A percentile compares a stretch with the other conserved stretches of the same genome.
These are phyloP conservation scores for Agastache rugosa DNA, from an alignment of 257 asterid species.

Conservation along the genomic window DNA sequence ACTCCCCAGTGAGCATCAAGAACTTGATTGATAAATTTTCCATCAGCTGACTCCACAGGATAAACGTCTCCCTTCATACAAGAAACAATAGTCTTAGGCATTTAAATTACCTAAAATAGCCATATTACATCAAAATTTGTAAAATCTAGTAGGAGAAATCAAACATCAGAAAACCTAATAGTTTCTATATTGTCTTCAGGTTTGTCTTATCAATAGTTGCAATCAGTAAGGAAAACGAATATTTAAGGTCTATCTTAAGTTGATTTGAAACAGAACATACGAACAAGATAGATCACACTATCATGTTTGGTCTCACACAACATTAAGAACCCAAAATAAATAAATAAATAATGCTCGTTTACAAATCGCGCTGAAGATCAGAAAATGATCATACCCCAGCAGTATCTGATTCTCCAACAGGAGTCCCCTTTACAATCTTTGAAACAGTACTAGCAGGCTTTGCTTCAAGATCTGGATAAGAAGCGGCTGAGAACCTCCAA, in stretches of 20 bases:
- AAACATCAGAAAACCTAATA: constrained; percentile 10
- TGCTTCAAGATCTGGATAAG: constrained; percentile 95
- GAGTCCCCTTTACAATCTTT: constrained; percentile 44
- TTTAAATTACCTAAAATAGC: constrained; percentile 13
- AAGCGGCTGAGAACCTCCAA: constrained; percentile 98
- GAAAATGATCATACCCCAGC: constrained; percentile 58
- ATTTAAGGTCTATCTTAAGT: constrained; percentile 23
- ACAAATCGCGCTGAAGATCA: constrained; percentile 20
- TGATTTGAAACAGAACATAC: constrained; percentile 2
- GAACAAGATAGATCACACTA: background rate
- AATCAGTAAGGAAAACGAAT: background rate
- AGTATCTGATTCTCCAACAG: constrained; percentile 52
- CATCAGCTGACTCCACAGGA: constrained; percentile 77
- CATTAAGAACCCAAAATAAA: constrained; percentile 6
- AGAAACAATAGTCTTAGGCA: constrained; percentile 40
- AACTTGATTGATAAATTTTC: constrained; percentile 63
- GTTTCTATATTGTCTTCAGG: constrained; percentile 16
- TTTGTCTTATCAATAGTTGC: constrained; percentile 9
- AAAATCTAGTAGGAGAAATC: constrained; percentile 16
- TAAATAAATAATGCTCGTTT: background rate
- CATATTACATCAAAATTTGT: constrained; percentile 14
- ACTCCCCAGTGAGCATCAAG: constrained; percentile 99
- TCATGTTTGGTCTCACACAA: constrained; percentile 4
- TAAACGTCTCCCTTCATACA: constrained; percentile 91
- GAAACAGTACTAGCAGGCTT: constrained; percentile 56